Percentiles rank a stretch among this genome's conserved stretches.
phyloP scores from a whole-genome alignment of 148 eudicot genomes.

The Camellia japonica region DNA sequence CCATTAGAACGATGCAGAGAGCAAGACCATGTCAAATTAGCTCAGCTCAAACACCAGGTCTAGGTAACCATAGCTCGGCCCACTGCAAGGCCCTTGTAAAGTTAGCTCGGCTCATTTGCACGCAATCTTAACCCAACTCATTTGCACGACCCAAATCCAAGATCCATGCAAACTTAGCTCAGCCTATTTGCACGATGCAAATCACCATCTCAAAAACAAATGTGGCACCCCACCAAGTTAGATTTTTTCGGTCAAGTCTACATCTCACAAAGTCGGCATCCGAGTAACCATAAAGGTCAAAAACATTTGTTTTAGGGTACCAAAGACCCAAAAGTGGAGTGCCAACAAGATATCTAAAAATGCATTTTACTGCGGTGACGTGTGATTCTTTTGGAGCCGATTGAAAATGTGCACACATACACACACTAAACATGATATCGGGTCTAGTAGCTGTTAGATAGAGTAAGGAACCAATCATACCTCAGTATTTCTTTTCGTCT shows the following conservation, averaged over 20 bases:
- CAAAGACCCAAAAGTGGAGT: neutral
- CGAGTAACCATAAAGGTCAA: neutral
- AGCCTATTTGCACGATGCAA: no score
- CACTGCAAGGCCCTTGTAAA: no score
- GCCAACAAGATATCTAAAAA: neutral
- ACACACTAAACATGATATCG: neutral
- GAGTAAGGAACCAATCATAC: neutral
- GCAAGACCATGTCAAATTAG: no score
- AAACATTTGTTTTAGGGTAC: neutral
- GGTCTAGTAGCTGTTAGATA: neutral
- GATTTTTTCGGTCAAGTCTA: neutral
- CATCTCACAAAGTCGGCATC: neutral
- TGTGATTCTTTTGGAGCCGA: neutral
- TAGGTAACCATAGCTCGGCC: no score
- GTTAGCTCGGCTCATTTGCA: no score
- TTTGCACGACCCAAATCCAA: no score
- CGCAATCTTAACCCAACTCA: no score
- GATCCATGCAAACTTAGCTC: no score
- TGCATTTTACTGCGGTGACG: neutral
- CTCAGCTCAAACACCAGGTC: no score
- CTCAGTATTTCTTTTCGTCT: neutral
- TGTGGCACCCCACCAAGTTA: no score
- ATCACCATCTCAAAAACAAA: no score
- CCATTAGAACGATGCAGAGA: no score
- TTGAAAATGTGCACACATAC: neutral